Evolutionary conservation across 2,329 filamentous ascomycete species (phyloP), one percentile per base, ranked within the genome.

Genomic region (Paecilomyces variotii): DNA sequence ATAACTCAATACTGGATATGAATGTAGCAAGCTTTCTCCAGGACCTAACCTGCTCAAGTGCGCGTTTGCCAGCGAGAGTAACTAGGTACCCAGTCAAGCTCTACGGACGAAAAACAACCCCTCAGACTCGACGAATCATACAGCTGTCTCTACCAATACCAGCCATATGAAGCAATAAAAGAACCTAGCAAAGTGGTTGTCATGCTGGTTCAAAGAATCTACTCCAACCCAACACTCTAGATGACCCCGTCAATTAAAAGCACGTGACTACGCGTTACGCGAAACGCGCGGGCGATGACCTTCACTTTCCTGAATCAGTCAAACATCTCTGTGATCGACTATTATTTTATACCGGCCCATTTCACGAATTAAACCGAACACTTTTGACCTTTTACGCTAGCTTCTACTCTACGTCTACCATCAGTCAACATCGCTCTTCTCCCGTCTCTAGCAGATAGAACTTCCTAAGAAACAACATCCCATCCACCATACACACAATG

Each of bases 401-500:
- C 30, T 32, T 32, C 11, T 9, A 32, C 11, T 9, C 35, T 4
- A 9, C 7, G n/a, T 19, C n/a, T 0, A n/a, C 19, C n/a, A 45
- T 45, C 14, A 5, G 14, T 19, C 9, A 14, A 6, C 2, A 19
- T 24, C 3, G 2, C 14, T 19, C 1, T 19, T 19, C 14, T 10
- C 4, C 5, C n/a, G 19, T 45, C 35, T 14, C 1, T 2, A 3
- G 6, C 4, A 19, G 1, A 45, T 7, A 7, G 6, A 45, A 45
- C 24, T 10, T n/a, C 34, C 26, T 19, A 24, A 9, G 6, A 10
- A 35, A 19, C 26, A 52, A 19, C 50, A 45, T 14, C 35, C 3
- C 32, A 10, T 10, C 6, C 32, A 10, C 32, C 14, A 34, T 12
- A 34, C 6, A 2, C 35, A 77, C 59, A 63, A 93, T 93, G 89